Conservation (phyloP, 2,329 filamentous ascomycete species). For the Trichoderma oligosporum region DNA sequence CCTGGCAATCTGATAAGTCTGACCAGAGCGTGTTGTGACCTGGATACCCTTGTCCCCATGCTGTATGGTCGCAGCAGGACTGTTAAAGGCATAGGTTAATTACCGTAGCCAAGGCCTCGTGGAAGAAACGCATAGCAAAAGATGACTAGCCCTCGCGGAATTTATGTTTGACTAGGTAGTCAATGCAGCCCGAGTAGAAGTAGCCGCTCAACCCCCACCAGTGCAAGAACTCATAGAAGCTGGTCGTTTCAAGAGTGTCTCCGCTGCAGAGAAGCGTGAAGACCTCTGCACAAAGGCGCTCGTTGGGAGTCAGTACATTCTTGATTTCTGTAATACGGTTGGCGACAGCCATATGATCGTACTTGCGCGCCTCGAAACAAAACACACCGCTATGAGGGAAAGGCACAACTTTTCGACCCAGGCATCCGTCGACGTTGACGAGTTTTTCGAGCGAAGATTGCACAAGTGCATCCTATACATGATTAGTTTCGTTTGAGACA, state of each 20-base stretch:
- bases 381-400: slow-evolving; percentile 8
- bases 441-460: slow-evolving; percentile 11
- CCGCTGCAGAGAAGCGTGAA: slow-evolving; percentile 10
- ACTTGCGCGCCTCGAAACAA: slow-evolving; percentile 5
- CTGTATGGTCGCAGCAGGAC: not conserved
- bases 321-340: slow-evolving; percentile 8
- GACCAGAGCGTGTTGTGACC: slow-evolving; percentile 4
- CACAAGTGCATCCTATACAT: slow-evolving; percentile 1
- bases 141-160: slow-evolving; percentile 8
- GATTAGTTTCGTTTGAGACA: not conserved
- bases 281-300: slow-evolving; percentile 6
- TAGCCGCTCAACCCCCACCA: slow-evolving; percentile 15
- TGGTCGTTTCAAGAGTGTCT: slow-evolving; percentile 9
- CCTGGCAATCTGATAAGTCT: not conserved
- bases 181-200: slow-evolving; percentile 12
- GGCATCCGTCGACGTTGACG: slow-evolving; percentile 12
- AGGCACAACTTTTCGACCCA: slow-evolving; percentile 3
- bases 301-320: slow-evolving; percentile 6
- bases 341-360: slow-evolving; percentile 15
- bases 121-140: slow-evolving; percentile 12
- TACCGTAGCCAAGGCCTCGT: not conserved
- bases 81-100: slow-evolving; percentile 13
- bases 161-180: slow-evolving; percentile 12
- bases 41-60: slow-evolving; percentile 3
- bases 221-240: slow-evolving; percentile 15